phyloP scores from a whole-genome alignment of 202 grass and related monocot genomes.

The Hordeum pubiflorum region DNA sequence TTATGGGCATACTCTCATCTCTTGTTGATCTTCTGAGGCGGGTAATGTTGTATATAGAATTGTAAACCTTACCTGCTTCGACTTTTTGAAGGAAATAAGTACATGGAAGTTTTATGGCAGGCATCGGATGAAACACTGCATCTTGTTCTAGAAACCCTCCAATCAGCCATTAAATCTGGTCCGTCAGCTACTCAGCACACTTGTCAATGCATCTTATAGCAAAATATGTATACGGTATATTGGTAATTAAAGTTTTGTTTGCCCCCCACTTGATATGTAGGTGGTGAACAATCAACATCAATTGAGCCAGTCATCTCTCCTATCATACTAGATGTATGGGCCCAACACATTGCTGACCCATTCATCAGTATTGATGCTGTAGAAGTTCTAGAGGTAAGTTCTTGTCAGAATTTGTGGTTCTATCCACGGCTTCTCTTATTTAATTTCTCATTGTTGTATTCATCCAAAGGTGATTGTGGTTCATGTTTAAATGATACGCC shows the following conservation, averaged over 20 bases:
- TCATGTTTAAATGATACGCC: not conserved
- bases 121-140: slow-evolving; percentile 90
- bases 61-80: slow-evolving; percentile 4
- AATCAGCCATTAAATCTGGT: slow-evolving; percentile 80
- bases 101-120: slow-evolving; percentile 38
- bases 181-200: not conserved
- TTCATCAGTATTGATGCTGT: slow-evolving; percentile 92
- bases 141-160: slow-evolving; percentile 95
- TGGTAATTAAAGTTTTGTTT: slow-evolving; percentile 5
- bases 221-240: slow-evolving; percentile 10
- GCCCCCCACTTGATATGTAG: slow-evolving; percentile 36
- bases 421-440: not conserved
- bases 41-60: slow-evolving; percentile 35
- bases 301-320: slow-evolving; percentile 81
- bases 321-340: slow-evolving; percentile 86
- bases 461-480: not conserved
- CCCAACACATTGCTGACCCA: slow-evolving; percentile 74
- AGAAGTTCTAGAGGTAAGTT: slow-evolving; percentile 88
- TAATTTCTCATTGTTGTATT: not conserved
- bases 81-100: slow-evolving; percentile 14
- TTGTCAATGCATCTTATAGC: slow-evolving; percentile 13
- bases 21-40: slow-evolving; percentile 74
- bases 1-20: slow-evolving; percentile 74
- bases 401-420: not conserved
- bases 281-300: slow-evolving; percentile 55